Evolutionary conservation across 352 stramenopile genomes (phyloP), one percentile per base, ranked within the genome.

Genomic region (Globisporangium megalacanthum): DNA sequence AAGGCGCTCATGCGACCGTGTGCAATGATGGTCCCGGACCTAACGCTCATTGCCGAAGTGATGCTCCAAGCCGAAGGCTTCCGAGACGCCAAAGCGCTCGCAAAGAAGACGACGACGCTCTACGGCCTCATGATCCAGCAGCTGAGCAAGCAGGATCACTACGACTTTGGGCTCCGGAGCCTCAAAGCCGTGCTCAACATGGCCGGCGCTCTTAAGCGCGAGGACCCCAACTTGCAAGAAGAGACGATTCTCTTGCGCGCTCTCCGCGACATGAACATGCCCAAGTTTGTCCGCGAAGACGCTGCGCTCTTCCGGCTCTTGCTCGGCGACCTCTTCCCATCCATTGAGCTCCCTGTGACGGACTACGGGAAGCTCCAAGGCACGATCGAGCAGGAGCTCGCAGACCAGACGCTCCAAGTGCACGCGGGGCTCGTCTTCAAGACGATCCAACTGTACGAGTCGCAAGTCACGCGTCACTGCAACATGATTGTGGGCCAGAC

Each of bases 201-300:
- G 81, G 82, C 86, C 51, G 86, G 86, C 4, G 68, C 77, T 3
- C 58, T 95, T 19, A 99, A 99, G 72, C 91, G 97, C 20, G 86
- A 98, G 58, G 98, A 99, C 59, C 76, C 85, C 0, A 96, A 98
- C 52, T 76, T 96, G 35, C 82, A 92, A n/a, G 97, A 99, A 70
- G 88, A 97, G 33, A 97, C 95, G 45, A 94, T 99, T 52, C 72
- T 99, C 6, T 88, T 98, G 39, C 86, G 95, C 54, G 98, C 96
- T 3, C 70, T 99, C 49, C 84, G 96, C 11, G 94, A 98, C 56
- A 97, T 94, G 68, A 98, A 98, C 65, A 92, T 97, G 69, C 90
- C 91, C 3, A 98, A 98, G 68, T 97, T 98, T 56, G 81, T 98
- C 20, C 77, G 84, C 39, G 89, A 98, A 65, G 94, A 98, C 63